A percentile compares a stretch with the other conserved stretches of the same genome.
Evolutionary conservation across 345 rosid species (phyloP).

Genomic region (Rhodomyrtus tomentosa): DNA sequence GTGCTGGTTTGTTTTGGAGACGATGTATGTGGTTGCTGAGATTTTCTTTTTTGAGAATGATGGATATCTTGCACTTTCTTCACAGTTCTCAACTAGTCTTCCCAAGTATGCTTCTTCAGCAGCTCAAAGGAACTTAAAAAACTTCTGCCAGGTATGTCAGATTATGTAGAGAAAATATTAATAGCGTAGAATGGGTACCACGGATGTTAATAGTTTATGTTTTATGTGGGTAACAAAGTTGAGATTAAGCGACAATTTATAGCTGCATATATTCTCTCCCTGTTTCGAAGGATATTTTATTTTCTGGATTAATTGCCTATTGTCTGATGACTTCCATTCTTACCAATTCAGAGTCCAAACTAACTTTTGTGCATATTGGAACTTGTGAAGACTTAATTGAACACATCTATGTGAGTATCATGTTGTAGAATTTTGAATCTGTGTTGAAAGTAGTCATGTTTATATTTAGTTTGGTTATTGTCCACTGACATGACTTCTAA

Average conservation of each 20-base stretch:
- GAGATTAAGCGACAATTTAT: neutral
- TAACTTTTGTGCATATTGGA: neutral
- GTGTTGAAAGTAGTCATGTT: neutral
- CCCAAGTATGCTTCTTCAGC: conserved; percentile 78
- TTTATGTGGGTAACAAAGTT: neutral
- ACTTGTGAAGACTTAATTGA: neutral
- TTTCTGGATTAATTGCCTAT: neutral
- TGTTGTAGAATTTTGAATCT: neutral
- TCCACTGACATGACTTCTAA: neutral
- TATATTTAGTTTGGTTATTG: neutral
- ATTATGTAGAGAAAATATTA: neutral
- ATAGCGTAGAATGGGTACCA: neutral
- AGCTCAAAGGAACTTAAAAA: conserved; percentile 80
- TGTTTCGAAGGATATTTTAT: neutral
- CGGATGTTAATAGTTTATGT: neutral
- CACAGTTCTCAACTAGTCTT: conserved; percentile 59
- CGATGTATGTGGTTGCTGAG: neutral
- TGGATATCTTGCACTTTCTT: conserved; percentile 2
- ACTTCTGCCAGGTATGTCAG: conserved; percentile 37
- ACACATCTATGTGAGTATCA: neutral
- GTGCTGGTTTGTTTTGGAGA: neutral
- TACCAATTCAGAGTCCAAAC: neutral
- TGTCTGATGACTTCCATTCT: neutral
- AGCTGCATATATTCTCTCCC: neutral
- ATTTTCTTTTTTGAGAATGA: neutral